phyloP scores from a whole-genome alignment of 768 basidiomycete species.

The Rubroboletus satanas region DNA sequence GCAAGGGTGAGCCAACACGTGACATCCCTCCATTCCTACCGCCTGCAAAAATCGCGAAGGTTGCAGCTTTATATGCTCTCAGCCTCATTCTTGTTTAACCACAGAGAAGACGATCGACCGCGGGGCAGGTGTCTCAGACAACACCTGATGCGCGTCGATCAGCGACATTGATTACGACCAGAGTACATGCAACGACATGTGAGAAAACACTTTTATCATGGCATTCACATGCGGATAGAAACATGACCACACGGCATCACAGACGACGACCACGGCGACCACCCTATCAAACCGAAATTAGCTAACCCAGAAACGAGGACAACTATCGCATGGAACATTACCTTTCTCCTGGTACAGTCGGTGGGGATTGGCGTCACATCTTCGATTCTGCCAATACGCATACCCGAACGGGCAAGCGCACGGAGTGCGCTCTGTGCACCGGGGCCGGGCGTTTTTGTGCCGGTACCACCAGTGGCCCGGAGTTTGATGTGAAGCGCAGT shows the following conservation, averaged over 20 bases:
- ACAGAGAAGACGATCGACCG: conserved; percentile 48
- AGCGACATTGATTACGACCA: conserved; percentile 57
- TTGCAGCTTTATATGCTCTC: not conserved
- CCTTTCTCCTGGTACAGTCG: conserved; percentile 97
- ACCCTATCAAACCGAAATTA: conserved; percentile 51
- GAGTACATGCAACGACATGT: conserved; percentile 35
- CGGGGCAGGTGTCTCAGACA: conserved; percentile 61
- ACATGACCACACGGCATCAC: conserved; percentile 33
- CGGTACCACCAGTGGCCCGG: conserved; percentile 96
- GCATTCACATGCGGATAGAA: conserved; percentile 9
- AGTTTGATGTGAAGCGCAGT: conserved; percentile 99
- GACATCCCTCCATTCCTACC: not conserved
- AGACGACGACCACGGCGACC: conserved; percentile 99
- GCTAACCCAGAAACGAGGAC: not conserved
- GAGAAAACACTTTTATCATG: conserved; percentile 22
- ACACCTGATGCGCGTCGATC: conserved; percentile 82
- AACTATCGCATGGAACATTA: conserved; percentile 30
- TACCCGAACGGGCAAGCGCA: conserved; percentile 96
- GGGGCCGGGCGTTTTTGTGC: conserved; percentile 98
- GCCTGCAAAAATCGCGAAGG: not conserved
- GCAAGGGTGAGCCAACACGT: not conserved
- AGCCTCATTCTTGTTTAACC: not conserved
- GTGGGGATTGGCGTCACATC: conserved; percentile 98
- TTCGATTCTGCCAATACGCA: conserved; percentile 97
- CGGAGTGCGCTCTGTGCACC: conserved; percentile 98